A percentile compares a stretch with the other conserved stretches of the same genome.
These are phyloP conservation scores for Citrus maxima DNA, from an alignment of 345 rosid species.

Conservation along the genomic window DNA sequence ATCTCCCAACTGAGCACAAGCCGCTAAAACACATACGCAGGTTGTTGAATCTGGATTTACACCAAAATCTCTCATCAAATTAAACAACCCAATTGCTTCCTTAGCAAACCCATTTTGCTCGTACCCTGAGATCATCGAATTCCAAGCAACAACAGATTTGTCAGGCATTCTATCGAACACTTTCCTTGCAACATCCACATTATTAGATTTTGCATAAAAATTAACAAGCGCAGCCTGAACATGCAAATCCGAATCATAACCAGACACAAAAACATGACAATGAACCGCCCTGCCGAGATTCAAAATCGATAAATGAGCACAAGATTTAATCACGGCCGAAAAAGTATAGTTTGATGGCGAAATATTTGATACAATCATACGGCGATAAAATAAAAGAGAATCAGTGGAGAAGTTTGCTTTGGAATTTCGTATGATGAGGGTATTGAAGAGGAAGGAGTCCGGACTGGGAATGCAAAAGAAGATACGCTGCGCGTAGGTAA, in stretches of 20 bases:
- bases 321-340: slow-evolving; percentile 68
- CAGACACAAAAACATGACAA: slow-evolving; percentile 46
- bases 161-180: slow-evolving; percentile 71
- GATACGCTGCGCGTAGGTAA: slow-evolving; percentile 44
- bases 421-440: slow-evolving; percentile 58
- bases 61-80: slow-evolving; percentile 46
- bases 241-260: slow-evolving; percentile 56
- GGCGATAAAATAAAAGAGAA: slow-evolving; percentile 54
- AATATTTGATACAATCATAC: slow-evolving; percentile 43
- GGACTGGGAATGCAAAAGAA: slow-evolving; percentile 55
- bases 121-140: slow-evolving; percentile 72
- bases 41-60: slow-evolving; percentile 63
- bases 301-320: slow-evolving; percentile 51
- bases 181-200: slow-evolving; percentile 42
- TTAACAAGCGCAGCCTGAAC: slow-evolving; percentile 68
- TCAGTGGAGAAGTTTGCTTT: slow-evolving; percentile 38
- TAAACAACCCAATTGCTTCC: slow-evolving; percentile 57
- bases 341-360: slow-evolving; percentile 63
- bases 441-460: slow-evolving; percentile 68
- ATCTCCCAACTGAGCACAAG: slow-evolving; percentile 75
- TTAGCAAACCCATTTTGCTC: slow-evolving; percentile 71
- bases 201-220: slow-evolving; percentile 47
- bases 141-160: slow-evolving; percentile 71
- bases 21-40: slow-evolving; percentile 59
- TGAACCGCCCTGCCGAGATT: slow-evolving; percentile 54